phyloP scores from a whole-genome alignment of 768 basidiomycete genomes.

The Dentipellis fragilis region DNA sequence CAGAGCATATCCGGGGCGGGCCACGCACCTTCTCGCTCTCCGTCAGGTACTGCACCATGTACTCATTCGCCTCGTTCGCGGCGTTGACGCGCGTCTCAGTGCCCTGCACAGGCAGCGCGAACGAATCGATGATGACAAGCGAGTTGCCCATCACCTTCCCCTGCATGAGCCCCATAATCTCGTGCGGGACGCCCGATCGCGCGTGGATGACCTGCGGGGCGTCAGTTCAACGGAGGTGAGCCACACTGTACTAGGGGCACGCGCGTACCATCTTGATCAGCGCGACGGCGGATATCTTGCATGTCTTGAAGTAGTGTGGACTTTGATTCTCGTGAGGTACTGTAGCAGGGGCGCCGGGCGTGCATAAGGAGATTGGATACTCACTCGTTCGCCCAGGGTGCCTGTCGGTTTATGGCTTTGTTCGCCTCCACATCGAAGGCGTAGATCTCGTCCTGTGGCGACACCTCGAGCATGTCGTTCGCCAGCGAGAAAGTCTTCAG shows the following conservation, averaged over 20 bases:
- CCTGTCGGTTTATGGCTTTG: slow-evolving; percentile 51
- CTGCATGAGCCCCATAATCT: slow-evolving; percentile 99
- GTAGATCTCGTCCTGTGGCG: slow-evolving; percentile 74
- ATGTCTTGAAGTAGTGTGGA: slow-evolving; percentile 76
- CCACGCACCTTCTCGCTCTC: slow-evolving; percentile 63
- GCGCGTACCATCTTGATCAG: slow-evolving; percentile 82
- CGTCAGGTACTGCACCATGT: slow-evolving; percentile 91
- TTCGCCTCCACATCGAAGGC: slow-evolving; percentile 63
- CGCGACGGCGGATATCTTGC: slow-evolving; percentile 91
- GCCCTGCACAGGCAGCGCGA: slow-evolving; percentile 93
- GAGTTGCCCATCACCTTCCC: slow-evolving; percentile 80
- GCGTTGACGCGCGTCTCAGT: slow-evolving; percentile 98
- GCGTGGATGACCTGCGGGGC: slow-evolving; percentile 86
- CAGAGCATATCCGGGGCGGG: neutral
- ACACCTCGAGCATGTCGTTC: slow-evolving; percentile 62
- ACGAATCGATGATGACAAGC: slow-evolving; percentile 88
- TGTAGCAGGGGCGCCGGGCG: neutral
- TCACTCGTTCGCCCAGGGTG: slow-evolving; percentile 86
- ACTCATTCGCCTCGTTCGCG: slow-evolving; percentile 90
- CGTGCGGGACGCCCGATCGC: slow-evolving; percentile 92
- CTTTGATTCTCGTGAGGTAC: slow-evolving; percentile 25
- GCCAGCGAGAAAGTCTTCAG: slow-evolving; percentile 63
- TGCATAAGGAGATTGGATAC: slow-evolving; percentile 16
- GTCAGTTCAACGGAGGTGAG: slow-evolving; percentile 4
- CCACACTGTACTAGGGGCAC: neutral